These are phyloP conservation scores for Geotrichum phurueaensis DNA, from an alignment of 1,139 yeast genomes.

Conservation along the genomic window DNA sequence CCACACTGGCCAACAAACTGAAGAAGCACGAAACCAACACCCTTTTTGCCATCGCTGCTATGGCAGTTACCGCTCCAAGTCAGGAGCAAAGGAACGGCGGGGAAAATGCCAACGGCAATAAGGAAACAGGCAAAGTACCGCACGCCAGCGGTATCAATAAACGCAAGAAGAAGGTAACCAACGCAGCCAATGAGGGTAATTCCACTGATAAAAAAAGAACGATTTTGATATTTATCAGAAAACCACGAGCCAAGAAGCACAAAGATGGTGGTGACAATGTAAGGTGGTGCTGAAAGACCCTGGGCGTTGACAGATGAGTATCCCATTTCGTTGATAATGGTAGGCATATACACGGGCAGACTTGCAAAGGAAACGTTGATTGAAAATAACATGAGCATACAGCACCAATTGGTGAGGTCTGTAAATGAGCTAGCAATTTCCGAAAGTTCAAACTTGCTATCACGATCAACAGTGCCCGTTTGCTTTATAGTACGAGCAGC, in stretches of 20 bases:
- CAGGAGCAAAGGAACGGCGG: conserved; percentile 22
- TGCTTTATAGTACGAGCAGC: conserved; percentile 16
- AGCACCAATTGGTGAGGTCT: conserved; percentile 22
- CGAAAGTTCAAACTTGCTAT: not conserved
- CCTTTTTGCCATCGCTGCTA: conserved; percentile 21
- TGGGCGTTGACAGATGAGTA: conserved; percentile 25
- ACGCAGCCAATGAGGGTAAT: conserved; percentile 20
- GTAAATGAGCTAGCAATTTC: conserved; percentile 10
- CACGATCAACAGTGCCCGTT: conserved; percentile 11
- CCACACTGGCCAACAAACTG: conserved; percentile 27
- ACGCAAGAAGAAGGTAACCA: conserved; percentile 24
- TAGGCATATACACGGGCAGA: conserved; percentile 24
- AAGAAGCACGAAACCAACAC: conserved; percentile 23
- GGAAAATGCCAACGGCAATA: conserved; percentile 23
- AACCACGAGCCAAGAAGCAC: conserved; percentile 20
- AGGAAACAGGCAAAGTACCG: conserved; percentile 25
- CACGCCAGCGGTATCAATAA: conserved; percentile 18
- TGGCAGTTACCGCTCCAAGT: conserved; percentile 26
- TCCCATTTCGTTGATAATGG: conserved; percentile 25
- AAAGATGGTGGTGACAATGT: conserved; percentile 20
- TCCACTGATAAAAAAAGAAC: conserved; percentile 21
- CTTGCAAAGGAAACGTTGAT: conserved; percentile 20
- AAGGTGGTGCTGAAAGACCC: conserved; percentile 27
- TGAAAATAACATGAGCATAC: conserved; percentile 14
- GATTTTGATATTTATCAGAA: conserved; percentile 22